These are phyloP conservation scores for Lactarius quietus DNA, from an alignment of 768 basidiomycete species.

Conservation along the genomic window DNA sequence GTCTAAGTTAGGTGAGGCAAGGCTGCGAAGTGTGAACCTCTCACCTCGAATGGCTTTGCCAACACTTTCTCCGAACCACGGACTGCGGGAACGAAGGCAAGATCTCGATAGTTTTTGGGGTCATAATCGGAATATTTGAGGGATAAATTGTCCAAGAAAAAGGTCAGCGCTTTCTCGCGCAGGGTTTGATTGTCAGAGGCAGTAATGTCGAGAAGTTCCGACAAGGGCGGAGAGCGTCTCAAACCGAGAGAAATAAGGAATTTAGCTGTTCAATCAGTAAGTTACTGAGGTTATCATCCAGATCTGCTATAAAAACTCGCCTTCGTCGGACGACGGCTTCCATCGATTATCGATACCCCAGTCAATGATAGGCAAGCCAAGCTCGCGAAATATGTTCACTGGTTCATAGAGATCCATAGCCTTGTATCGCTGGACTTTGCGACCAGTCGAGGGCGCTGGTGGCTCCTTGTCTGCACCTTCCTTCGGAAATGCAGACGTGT, in stretches of 20 bases:
- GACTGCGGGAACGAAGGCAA: constrained; percentile 78
- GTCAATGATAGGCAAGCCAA: constrained; percentile 80
- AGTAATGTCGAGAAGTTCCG: constrained; percentile 64
- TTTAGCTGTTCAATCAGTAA: constrained; percentile 51
- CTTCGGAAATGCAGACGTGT: constrained; percentile 73
- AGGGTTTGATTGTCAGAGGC: constrained; percentile 48
- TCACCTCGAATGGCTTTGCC: constrained; percentile 63
- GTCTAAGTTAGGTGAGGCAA: constrained; percentile 1
- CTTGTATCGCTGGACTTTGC: constrained; percentile 47
- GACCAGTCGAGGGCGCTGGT: constrained; percentile 25
- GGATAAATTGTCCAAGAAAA: constrained; percentile 72
- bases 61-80: constrained; percentile 49
- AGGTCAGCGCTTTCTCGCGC: constrained; percentile 67
- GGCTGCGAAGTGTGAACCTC: constrained; percentile 18
- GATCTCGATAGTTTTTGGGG: constrained; percentile 48
- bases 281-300: background rate
- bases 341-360: constrained; percentile 83
- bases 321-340: constrained; percentile 82
- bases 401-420: constrained; percentile 88
- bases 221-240: constrained; percentile 62
- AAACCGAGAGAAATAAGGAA: constrained; percentile 73
- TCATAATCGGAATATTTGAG: constrained; percentile 59
- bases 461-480: constrained; percentile 38
- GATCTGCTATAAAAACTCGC: constrained; percentile 37
- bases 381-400: constrained; percentile 57